Conservation (phyloP, 2,329 filamentous ascomycete species). For the Eurotiales sp. region DNA sequence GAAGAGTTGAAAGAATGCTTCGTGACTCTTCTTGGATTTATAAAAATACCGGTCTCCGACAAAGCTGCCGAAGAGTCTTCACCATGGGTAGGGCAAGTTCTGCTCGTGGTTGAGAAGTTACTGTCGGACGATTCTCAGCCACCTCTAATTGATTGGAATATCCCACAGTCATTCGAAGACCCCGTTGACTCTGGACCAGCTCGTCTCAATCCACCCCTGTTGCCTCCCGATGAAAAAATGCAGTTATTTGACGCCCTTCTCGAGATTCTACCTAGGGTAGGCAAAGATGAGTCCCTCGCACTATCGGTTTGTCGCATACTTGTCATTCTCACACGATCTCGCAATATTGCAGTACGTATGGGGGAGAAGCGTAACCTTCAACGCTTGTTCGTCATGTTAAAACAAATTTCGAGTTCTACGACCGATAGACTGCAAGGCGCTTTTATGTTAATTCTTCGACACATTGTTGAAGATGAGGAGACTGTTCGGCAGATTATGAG, state of each 20-base stretch:
- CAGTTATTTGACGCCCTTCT: conserved; percentile 73
- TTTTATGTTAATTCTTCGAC: conserved; percentile 82
- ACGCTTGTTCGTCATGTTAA: conserved; percentile 89
- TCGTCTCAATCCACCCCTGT: conserved; percentile 56
- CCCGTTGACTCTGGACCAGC: conserved; percentile 50
- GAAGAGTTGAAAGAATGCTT: conserved; percentile 74
- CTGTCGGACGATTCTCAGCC: conserved; percentile 87
- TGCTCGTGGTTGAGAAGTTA: conserved; percentile 85
- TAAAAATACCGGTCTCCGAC: conserved; percentile 60
- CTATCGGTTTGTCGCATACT: conserved; percentile 78
- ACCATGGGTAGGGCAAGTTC: conserved; percentile 85
- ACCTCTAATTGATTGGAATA: conserved; percentile 66
- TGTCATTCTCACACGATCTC: conserved; percentile 79
- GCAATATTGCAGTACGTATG: conserved; percentile 68
- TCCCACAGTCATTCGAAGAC: conserved; percentile 45
- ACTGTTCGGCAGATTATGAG: conserved; percentile 89
- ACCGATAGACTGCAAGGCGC: conserved; percentile 70
- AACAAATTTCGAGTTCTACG: conserved; percentile 77
- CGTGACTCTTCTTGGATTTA: conserved; percentile 69
- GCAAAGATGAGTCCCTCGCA: conserved; percentile 81
- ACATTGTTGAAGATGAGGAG: conserved; percentile 91
- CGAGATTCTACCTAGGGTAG: conserved; percentile 77
- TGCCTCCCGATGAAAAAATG: conserved; percentile 64
- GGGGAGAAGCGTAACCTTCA: conserved; percentile 87
- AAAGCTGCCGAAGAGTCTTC: conserved; percentile 73